Conservation (phyloP, 345 rosid genomes). For the Cardamine resedifolia region DNA sequence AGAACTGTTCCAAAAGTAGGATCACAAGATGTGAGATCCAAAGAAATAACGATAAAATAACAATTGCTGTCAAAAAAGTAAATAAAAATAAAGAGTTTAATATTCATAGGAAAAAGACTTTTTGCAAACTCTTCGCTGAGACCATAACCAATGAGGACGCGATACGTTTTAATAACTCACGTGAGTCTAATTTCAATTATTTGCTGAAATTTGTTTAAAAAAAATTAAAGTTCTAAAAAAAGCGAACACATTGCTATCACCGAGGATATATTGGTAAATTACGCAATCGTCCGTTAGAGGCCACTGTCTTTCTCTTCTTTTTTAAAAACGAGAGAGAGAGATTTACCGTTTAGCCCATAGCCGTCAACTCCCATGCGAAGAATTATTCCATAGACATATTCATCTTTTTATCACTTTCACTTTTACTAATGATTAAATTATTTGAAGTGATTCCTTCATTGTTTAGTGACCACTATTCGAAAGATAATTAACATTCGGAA, state of each 20-base stretch:
- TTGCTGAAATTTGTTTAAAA: no score
- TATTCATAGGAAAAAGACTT: constrained; percentile 3
- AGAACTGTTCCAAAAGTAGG: neutral
- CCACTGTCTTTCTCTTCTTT: no score
- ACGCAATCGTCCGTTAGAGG: neutral
- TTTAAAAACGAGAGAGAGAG: no score
- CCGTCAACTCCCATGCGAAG: neutral
- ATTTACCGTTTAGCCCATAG: constrained; percentile 24
- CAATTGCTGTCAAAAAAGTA: neutral
- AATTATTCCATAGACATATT: neutral
- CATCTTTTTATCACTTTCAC: no score
- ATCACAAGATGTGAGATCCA: neutral
- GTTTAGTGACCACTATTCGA: no score
- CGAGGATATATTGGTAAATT: constrained; percentile 5
- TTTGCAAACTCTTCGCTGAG: constrained; percentile 18
- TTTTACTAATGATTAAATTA: no score
- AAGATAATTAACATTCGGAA: no score
- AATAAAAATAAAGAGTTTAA: neutral
- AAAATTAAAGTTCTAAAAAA: neutral
- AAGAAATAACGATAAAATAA: neutral
- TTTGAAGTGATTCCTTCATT: neutral
- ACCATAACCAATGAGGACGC: constrained; percentile 17
- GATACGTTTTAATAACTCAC: constrained; percentile 7
- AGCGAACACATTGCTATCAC: neutral
- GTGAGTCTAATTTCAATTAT: constrained; percentile 10